Evolutionary conservation across 1,284 basidiomycete species (phyloP).

Genomic region (Irpex sp.): DNA sequence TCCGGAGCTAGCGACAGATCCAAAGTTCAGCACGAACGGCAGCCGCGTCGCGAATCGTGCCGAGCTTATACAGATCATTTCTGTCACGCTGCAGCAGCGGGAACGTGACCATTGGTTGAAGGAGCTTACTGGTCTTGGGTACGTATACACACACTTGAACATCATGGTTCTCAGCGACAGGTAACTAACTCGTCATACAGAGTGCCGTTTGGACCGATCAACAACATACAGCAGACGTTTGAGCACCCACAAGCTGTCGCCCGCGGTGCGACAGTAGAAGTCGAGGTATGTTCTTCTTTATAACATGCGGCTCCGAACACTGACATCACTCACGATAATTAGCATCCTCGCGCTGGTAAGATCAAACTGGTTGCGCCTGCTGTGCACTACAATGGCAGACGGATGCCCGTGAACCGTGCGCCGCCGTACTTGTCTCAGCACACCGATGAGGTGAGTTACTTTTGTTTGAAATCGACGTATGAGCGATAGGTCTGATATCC

Average conservation of each 20-base stretch:
- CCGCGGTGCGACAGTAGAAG: constrained; percentile 54
- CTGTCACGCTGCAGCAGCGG: constrained; percentile 52
- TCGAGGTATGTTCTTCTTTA: constrained; percentile 46
- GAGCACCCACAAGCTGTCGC: constrained; percentile 85
- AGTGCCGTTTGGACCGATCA: constrained; percentile 90
- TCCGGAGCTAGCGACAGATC: constrained; percentile 55
- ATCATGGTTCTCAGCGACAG: background rate
- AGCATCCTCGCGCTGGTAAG: constrained; percentile 55
- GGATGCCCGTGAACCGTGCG: constrained; percentile 70
- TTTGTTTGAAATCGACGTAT: background rate
- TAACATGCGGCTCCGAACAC: constrained; percentile 1
- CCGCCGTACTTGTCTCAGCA: constrained; percentile 87
- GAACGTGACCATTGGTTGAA: constrained; percentile 72
- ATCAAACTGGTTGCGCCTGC: constrained; percentile 87
- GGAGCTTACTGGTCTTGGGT: constrained; percentile 75
- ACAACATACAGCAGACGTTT: constrained; percentile 89
- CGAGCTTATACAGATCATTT: constrained; percentile 73
- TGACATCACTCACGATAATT: background rate
- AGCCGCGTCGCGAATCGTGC: constrained; percentile 76
- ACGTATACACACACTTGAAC: constrained; percentile 20
- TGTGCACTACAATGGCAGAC: constrained; percentile 83
- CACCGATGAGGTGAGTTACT: constrained; percentile 61
- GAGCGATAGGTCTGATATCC: too few relatives aligned
- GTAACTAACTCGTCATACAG: constrained; percentile 32
- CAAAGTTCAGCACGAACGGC: constrained; percentile 71